These are phyloP conservation scores for Fragaria ananassa DNA, from an alignment of 306 rosid genomes.

Conservation along the genomic window DNA sequence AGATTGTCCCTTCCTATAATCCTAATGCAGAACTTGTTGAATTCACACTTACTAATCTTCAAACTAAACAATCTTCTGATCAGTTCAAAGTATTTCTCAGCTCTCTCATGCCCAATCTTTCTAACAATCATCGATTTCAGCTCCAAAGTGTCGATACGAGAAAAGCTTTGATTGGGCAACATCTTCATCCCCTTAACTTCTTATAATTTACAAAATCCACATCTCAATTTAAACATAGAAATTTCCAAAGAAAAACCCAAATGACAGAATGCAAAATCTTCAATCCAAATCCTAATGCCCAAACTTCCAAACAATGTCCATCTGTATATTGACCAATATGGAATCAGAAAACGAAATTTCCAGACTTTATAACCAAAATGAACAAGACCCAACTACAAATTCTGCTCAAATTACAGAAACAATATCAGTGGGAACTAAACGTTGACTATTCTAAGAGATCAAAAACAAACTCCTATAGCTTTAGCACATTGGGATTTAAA, in stretches of 20 bases:
- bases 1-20: constrained; percentile 75
- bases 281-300: constrained; percentile 47
- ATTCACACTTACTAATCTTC: constrained; percentile 66
- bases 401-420: constrained; percentile 7
- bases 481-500: neutral
- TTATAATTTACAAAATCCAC: constrained; percentile 24
- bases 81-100: constrained; percentile 68
- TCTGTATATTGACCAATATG: constrained; percentile 37
- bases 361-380: neutral
- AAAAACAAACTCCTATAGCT: neutral
- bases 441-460: constrained; percentile 5
- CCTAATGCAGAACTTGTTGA: constrained; percentile 58
- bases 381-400: neutral
- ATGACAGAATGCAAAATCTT: constrained; percentile 32
- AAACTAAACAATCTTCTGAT: constrained; percentile 59
- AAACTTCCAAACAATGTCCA: constrained; percentile 33
- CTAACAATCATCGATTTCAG: constrained; percentile 52
- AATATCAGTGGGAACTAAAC: constrained; percentile 12
- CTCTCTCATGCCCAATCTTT: constrained; percentile 69
- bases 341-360: constrained; percentile 25
- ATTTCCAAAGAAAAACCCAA: constrained; percentile 35
- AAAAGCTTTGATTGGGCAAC: constrained; percentile 39
- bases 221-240: constrained; percentile 29
- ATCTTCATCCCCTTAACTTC: constrained; percentile 33
- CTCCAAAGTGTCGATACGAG: constrained; percentile 66